These are phyloP conservation scores for Thozetella sp. DNA, from an alignment of 495 filamentous ascomycete genomes.

Conservation along the genomic window DNA sequence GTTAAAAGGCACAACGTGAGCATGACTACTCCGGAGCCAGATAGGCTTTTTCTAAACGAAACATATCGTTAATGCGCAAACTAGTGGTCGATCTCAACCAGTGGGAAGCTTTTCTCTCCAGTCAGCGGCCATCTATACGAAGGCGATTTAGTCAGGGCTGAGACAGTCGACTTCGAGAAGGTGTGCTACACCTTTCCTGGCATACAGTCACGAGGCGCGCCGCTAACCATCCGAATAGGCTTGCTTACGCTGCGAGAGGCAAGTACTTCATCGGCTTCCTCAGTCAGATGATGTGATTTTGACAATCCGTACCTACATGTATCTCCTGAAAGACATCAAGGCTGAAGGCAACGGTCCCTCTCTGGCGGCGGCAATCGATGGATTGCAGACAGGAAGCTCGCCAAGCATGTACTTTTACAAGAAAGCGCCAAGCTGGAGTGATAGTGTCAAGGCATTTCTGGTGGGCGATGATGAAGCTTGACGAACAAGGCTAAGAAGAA, in stretches of 20 bases:
- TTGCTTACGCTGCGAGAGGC: not conserved
- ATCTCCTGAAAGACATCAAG: not conserved
- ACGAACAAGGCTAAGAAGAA: too few species aligned
- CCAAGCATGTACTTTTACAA: not conserved
- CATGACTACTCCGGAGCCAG: not conserved
- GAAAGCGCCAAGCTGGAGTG: not conserved
- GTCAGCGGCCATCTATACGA: not conserved
- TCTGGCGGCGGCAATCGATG: not conserved
- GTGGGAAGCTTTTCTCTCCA: not conserved
- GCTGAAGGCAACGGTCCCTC: not conserved
- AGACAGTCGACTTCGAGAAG: not conserved
- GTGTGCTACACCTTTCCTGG: not conserved
- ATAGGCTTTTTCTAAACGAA: not conserved
- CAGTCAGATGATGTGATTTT: not conserved
- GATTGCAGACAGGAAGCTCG: not conserved
- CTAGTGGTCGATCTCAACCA: not conserved
- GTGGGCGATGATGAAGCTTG: too few species aligned
- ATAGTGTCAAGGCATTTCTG: not conserved
- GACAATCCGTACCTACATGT: not conserved
- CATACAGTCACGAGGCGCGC: not conserved
- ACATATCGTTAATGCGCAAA: too few species aligned
- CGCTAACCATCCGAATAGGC: not conserved
- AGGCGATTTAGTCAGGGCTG: not conserved
- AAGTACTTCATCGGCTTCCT: not conserved
- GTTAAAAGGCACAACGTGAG: not conserved